Conservation (phyloP, 2,329 filamentous ascomycete species). For the Colletotrichum lindemuthianum region DNA sequence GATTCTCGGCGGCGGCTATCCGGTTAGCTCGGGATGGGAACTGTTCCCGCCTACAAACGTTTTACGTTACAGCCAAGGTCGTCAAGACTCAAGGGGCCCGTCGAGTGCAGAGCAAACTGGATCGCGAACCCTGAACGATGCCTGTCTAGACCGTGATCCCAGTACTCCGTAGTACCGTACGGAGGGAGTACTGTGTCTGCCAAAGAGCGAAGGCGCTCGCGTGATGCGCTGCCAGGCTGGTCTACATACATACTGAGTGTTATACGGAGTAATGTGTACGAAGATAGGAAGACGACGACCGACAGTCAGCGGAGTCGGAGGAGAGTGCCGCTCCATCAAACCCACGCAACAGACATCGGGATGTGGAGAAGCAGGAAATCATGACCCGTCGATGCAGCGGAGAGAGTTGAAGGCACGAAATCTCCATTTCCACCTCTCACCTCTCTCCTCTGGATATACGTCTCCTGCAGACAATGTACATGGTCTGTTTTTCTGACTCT, state of each 20-base stretch:
- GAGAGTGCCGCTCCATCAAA: too few relatives aligned
- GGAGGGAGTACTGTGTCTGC: too few relatives aligned
- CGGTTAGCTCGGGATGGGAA: conserved; percentile 30
- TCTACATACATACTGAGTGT: background rate
- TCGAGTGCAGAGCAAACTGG: background rate
- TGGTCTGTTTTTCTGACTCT: too few relatives aligned
- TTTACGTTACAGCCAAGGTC: conserved; percentile 27
- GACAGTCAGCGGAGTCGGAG: background rate
- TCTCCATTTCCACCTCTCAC: background rate
- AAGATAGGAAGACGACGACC: too few relatives aligned
- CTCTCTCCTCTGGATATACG: background rate
- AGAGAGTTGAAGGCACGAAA: background rate
- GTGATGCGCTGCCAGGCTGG: conserved; percentile 20
- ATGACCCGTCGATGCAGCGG: conserved; percentile 4
- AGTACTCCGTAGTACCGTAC: too few relatives aligned
- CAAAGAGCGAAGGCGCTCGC: conserved; percentile 11
- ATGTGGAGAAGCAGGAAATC: conserved; percentile 16
- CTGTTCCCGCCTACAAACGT: conserved; percentile 5
- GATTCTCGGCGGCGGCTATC: conserved; percentile 30
- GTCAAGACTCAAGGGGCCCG: background rate
- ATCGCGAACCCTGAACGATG: conserved; percentile 4
- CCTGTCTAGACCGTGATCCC: background rate
- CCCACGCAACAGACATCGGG: background rate
- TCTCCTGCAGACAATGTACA: too few relatives aligned
- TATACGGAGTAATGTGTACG: too few relatives aligned